phyloP scores from a whole-genome alignment of 2,329 filamentous ascomycete genomes.

The Neofusicoccum cordaticola region DNA sequence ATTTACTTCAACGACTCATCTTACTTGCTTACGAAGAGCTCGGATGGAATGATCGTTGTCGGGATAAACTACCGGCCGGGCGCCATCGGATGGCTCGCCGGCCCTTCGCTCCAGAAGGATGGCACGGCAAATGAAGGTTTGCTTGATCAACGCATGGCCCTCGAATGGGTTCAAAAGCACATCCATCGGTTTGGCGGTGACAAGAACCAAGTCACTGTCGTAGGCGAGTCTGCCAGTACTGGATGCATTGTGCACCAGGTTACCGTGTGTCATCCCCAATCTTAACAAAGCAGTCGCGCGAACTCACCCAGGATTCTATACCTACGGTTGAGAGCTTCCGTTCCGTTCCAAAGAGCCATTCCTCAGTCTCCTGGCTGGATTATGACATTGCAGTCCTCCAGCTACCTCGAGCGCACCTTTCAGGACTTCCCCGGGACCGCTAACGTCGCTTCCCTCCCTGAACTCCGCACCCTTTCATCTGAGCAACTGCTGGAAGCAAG shows the following conservation, averaged over 20 bases:
- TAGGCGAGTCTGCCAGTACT: conserved; percentile 39
- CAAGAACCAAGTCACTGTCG: conserved; percentile 35
- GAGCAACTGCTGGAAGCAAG: neutral
- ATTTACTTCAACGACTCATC: conserved; percentile 28
- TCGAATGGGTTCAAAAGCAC: conserved; percentile 40
- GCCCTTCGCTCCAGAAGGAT: conserved; percentile 34
- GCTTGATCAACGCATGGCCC: conserved; percentile 38
- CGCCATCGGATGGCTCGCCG: conserved; percentile 34
- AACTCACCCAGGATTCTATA: conserved; percentile 5
- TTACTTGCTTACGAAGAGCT: conserved; percentile 31
- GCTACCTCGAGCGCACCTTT: neutral
- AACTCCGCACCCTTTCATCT: neutral
- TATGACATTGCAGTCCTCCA: conserved; percentile 13
- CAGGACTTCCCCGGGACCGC: neutral
- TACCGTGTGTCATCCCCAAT: conserved; percentile 25
- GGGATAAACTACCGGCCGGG: conserved; percentile 50
- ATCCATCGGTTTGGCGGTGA: conserved; percentile 41
- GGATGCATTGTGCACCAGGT: conserved; percentile 33
- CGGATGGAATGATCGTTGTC: conserved; percentile 45
- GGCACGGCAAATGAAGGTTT: conserved; percentile 35
- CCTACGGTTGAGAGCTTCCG: conserved; percentile 40
- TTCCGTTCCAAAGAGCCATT: conserved; percentile 38
- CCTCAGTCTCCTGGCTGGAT: conserved; percentile 42
- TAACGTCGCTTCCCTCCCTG: neutral
- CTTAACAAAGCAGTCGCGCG: too few relatives aligned